Conservation (phyloP, 2,329 filamentous ascomycete species). For the Aspergillus pseudoviridinutans region DNA sequence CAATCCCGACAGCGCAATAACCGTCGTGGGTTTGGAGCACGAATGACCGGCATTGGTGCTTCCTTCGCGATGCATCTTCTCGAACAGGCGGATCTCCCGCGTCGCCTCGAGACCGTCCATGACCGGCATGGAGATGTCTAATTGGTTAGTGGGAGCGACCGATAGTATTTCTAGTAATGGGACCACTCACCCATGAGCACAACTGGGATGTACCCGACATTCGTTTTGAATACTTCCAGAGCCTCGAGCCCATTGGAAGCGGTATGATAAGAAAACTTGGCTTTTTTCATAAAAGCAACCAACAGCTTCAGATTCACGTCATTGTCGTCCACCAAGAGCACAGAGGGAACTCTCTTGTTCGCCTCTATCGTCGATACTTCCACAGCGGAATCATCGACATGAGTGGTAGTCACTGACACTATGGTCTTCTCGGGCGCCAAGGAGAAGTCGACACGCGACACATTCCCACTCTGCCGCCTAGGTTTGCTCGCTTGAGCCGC, state of each 20-base stretch:
- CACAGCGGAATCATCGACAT: background rate
- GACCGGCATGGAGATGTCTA: conserved; percentile 36
- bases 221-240: conserved; percentile 22
- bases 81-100: conserved; percentile 25
- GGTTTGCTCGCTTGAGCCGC: background rate
- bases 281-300: conserved; percentile 29
- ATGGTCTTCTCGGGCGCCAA: background rate
- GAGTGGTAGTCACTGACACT: conserved; percentile 1
- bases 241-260: conserved; percentile 37
- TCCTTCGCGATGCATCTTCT: conserved; percentile 11
- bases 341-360: background rate
- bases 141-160: background rate
- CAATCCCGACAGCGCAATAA: conserved; percentile 30
- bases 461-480: background rate
- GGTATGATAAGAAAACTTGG: conserved; percentile 23
- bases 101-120: conserved; percentile 34
- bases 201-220: conserved; percentile 1
- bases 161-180: background rate
- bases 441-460: background rate
- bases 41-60: background rate
- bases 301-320: conserved; percentile 32
- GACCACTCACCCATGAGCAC: conserved; percentile 17
- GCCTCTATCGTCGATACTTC: background rate
- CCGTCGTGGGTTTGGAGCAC: conserved; percentile 10
- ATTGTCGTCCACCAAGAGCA: conserved; percentile 39